These are phyloP conservation scores for Sisymbrium irio DNA, from an alignment of 345 rosid species.

Conservation along the genomic window DNA sequence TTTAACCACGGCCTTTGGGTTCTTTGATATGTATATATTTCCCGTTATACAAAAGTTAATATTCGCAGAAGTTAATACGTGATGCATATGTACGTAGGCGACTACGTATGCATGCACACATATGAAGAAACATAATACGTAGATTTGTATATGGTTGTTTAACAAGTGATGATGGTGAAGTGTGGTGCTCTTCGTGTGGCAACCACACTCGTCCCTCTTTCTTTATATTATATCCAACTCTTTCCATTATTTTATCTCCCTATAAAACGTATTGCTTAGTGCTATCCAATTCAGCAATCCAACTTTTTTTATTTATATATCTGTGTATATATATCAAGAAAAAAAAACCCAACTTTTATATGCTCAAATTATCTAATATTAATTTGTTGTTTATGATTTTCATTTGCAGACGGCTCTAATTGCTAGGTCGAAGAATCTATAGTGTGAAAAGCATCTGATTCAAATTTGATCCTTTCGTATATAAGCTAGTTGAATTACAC, in stretches of 20 bases:
- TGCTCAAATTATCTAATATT: conserved; percentile 19
- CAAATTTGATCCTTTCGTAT: conserved; percentile 27
- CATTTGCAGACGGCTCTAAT: conserved; percentile 26
- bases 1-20: not conserved
- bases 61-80: not conserved
- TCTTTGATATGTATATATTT: not conserved
- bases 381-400: conserved; percentile 21
- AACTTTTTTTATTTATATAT: not conserved
- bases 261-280: not conserved
- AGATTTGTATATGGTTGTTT: not conserved
- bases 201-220: conserved; percentile 35
- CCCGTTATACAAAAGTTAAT: not conserved
- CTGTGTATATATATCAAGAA: not conserved
- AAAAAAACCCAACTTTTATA: not conserved
- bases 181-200: conserved; percentile 38
- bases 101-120: conserved; percentile 35
- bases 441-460: conserved; percentile 39
- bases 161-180: conserved; percentile 28
- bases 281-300: conserved; percentile 37
- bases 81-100: conserved; percentile 30
- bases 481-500: conserved; percentile 24
- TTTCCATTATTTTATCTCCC: conserved; percentile 15
- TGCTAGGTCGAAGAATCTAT: not conserved
- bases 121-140: conserved; percentile 16
- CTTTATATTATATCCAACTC: conserved; percentile 23